Percentiles rank a stretch among this genome's conserved stretches.
These are phyloP conservation scores for Coriolopsis trogii DNA, from an alignment of 1,284 basidiomycete genomes.

Conservation along the genomic window DNA sequence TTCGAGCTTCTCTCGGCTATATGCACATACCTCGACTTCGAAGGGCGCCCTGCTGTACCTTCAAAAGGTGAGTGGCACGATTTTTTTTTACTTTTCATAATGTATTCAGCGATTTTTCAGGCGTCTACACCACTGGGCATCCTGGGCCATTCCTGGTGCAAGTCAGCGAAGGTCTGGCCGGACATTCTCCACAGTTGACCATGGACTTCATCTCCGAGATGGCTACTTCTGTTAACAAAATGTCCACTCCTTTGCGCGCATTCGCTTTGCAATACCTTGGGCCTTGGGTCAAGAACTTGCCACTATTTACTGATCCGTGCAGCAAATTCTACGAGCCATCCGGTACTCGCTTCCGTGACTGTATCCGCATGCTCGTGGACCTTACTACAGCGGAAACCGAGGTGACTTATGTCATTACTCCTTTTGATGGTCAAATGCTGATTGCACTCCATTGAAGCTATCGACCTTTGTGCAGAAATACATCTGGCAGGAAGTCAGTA, in stretches of 20 bases:
- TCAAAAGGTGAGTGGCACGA: conserved; percentile 63
- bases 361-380: conserved; percentile 76
- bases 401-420: conserved; percentile 46
- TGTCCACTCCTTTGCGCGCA: conserved; percentile 56
- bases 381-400: conserved; percentile 72
- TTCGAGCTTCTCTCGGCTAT: conserved; percentile 81
- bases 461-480: conserved; percentile 68
- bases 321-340: conserved; percentile 68
- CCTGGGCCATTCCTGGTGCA: conserved; percentile 63
- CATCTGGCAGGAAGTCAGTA: conserved; percentile 77
- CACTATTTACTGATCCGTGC: conserved; percentile 71
- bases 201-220: conserved; percentile 88
- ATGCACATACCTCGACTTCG: conserved; percentile 78
- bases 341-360: conserved; percentile 74
- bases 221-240: conserved; percentile 63
- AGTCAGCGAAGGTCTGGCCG: conserved; percentile 74
- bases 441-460: conserved; percentile 47
- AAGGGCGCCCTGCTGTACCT: conserved; percentile 67
- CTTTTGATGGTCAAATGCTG: conserved; percentile 4
- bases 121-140: conserved; percentile 76
- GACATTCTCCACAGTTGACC: conserved; percentile 77
- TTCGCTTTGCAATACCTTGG: conserved; percentile 79
- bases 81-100: conserved; percentile 14
- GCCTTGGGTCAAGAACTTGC: conserved; percentile 86
- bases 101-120: conserved; percentile 36